Evolutionary conservation across 1,139 yeast species (phyloP).

Genomic region (Ogataea hybrid): DNA sequence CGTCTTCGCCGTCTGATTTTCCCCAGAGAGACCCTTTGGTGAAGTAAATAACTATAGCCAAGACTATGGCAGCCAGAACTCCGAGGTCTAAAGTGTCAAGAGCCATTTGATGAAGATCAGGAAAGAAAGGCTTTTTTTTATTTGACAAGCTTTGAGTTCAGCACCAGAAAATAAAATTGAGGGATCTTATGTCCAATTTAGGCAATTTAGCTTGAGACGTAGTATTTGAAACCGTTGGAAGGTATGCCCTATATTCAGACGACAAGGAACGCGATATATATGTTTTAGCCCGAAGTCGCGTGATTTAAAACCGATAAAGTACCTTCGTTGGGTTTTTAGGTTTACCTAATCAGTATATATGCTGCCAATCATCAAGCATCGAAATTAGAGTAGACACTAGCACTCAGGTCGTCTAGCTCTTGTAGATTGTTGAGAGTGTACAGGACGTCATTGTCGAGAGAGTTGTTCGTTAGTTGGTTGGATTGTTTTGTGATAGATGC

Average conservation of each 20-base stretch:
- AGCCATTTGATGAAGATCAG: constrained; percentile 17
- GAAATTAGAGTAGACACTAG: constrained; percentile 85
- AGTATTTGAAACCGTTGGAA: background rate
- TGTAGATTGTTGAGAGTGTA: constrained; percentile 52
- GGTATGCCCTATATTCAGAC: background rate
- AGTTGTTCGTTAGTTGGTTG: constrained; percentile 47
- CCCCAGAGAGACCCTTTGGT: constrained; percentile 62
- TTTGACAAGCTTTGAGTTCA: constrained; percentile 1
- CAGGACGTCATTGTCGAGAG: constrained; percentile 45
- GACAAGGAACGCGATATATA: background rate
- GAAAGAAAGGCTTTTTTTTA: constrained; percentile 2
- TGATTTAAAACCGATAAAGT: constrained; percentile 12
- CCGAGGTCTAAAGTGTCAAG: constrained; percentile 66
- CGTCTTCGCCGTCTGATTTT: constrained; percentile 31
- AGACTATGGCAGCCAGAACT: constrained; percentile 62
- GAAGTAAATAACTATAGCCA: constrained; percentile 65
- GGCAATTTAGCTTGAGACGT: background rate
- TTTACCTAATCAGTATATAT: constrained; percentile 5
- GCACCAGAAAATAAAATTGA: constrained; percentile 11
- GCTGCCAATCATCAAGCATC: constrained; percentile 20
- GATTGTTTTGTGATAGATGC: constrained; percentile 71
- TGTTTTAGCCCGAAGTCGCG: constrained; percentile 2
- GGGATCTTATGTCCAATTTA: constrained; percentile 1
- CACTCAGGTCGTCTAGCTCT: constrained; percentile 83
- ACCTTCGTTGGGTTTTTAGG: constrained; percentile 3